These are phyloP conservation scores for Aspergillus pseudoterreus DNA, from an alignment of 2,329 filamentous ascomycete species.

Conservation along the genomic window DNA sequence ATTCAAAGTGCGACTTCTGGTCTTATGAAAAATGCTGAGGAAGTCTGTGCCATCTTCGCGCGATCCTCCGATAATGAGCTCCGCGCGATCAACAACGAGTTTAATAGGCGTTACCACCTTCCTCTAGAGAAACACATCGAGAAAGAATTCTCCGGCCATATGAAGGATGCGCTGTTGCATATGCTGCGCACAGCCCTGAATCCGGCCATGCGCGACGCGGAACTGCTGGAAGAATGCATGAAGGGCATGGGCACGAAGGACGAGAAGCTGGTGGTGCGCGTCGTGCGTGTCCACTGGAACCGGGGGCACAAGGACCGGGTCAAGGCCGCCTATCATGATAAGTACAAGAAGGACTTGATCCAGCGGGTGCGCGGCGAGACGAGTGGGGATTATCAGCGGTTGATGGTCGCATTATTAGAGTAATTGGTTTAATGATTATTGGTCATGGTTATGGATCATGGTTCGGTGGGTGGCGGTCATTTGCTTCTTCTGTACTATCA, in stretches of 20 bases:
- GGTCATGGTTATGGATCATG: too few species aligned
- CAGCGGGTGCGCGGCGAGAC: slow-evolving; percentile 76
- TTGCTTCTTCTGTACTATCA: too few species aligned
- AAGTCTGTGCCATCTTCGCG: slow-evolving; percentile 73
- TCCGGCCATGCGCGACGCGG: slow-evolving; percentile 78
- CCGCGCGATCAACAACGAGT: slow-evolving; percentile 72
- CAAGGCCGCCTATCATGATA: slow-evolving; percentile 70
- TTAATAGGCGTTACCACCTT: slow-evolving; percentile 67
- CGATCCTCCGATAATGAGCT: slow-evolving; percentile 77
- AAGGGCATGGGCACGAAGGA: slow-evolving; percentile 84
- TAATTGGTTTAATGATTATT: slow-evolving; percentile 14
- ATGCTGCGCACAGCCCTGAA: slow-evolving; percentile 76
- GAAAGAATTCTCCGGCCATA: slow-evolving; percentile 85
- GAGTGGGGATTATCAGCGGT: slow-evolving; percentile 73
- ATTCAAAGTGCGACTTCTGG: slow-evolving; percentile 75
- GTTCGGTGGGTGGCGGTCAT: too few species aligned
- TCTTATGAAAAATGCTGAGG: slow-evolving; percentile 44
- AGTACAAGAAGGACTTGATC: slow-evolving; percentile 64
- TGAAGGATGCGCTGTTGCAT: slow-evolving; percentile 77
- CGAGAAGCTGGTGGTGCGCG: slow-evolving; percentile 68
- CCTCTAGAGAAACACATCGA: slow-evolving; percentile 70
- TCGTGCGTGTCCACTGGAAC: slow-evolving; percentile 83
- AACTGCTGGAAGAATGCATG: slow-evolving; percentile 82
- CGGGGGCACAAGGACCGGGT: slow-evolving; percentile 69
- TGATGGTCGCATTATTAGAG: slow-evolving; percentile 66